Conservation (phyloP, 305 asterid genomes). For the Fraxinus nigra region DNA sequence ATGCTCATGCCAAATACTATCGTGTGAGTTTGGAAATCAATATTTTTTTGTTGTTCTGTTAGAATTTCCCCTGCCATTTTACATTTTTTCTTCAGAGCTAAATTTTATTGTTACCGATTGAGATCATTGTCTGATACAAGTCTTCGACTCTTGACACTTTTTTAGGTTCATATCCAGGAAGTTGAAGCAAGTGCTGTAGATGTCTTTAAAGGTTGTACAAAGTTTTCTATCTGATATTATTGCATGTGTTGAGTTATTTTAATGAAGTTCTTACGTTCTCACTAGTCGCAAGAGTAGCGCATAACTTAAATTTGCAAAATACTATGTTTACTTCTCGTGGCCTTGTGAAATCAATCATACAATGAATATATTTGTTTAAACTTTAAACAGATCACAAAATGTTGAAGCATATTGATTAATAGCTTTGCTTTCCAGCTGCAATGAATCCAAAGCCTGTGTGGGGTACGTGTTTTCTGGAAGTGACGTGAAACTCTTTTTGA, state of each 20-base stretch:
- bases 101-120: constrained; percentile 8
- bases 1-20: constrained; percentile 80
- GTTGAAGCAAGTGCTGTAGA: constrained; percentile 61
- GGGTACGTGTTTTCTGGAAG: background rate
- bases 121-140: constrained; percentile 27
- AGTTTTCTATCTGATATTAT: constrained; percentile 9
- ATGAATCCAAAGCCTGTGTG: background rate
- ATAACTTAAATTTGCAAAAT: constrained; percentile 8
- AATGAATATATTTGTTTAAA: background rate
- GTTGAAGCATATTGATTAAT: background rate
- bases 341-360: background rate
- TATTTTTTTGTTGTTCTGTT: background rate
- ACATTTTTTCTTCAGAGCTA: background rate
- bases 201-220: constrained; percentile 59
- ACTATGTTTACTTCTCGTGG: background rate
- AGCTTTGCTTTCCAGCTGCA: background rate
- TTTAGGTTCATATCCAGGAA: constrained; percentile 85
- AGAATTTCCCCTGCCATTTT: background rate
- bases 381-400: background rate
- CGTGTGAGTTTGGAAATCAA: constrained; percentile 55
- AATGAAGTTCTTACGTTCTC: background rate
- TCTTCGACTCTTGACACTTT: constrained; percentile 29
- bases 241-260: background rate
- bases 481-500: background rate
- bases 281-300: background rate